Evolutionary conservation across 208 protist species (phyloP).

Genomic region (Tetramitus jugosus): DNA sequence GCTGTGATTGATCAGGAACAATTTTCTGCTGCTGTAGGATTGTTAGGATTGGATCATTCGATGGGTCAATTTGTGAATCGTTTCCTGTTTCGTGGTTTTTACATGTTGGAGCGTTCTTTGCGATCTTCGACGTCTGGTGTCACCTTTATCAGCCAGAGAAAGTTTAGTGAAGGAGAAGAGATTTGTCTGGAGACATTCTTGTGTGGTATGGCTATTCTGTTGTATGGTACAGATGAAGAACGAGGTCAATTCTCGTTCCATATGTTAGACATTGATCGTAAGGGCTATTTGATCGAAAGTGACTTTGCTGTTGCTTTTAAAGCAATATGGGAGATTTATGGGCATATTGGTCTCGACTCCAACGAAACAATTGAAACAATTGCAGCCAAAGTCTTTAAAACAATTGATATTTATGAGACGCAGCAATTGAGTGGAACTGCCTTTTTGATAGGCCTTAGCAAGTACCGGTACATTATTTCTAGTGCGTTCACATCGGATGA

Average conservation of each 20-base stretch:
- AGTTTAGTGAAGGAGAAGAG: too few species aligned
- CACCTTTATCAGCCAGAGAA: too few species aligned
- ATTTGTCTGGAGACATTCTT: not conserved
- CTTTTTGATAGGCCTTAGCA: too few species aligned
- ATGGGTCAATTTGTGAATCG: too few species aligned
- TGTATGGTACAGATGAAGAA: not conserved
- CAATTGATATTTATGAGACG: not conserved
- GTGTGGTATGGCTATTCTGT: not conserved
- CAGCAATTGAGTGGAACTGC: not conserved
- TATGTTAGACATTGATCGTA: not conserved
- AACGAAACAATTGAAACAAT: not conserved
- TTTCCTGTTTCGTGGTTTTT: too few species aligned
- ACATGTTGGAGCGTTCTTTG: too few species aligned
- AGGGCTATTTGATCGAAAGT: not conserved
- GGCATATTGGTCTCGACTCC: not conserved
- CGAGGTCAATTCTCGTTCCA: not conserved
- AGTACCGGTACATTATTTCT: too few species aligned
- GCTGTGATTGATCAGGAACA: too few species aligned
- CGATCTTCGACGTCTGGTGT: too few species aligned
- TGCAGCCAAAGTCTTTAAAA: not conserved
- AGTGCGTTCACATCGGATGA: not conserved
- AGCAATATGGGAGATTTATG: not conserved
- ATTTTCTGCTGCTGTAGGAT: too few species aligned
- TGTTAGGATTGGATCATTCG: too few species aligned
- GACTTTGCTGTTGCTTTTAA: too few species aligned